Evolutionary conservation across 2,329 filamentous ascomycete species (phyloP), one percentile per base, ranked within the genome.

Genomic region (Neonectria coccinea): DNA sequence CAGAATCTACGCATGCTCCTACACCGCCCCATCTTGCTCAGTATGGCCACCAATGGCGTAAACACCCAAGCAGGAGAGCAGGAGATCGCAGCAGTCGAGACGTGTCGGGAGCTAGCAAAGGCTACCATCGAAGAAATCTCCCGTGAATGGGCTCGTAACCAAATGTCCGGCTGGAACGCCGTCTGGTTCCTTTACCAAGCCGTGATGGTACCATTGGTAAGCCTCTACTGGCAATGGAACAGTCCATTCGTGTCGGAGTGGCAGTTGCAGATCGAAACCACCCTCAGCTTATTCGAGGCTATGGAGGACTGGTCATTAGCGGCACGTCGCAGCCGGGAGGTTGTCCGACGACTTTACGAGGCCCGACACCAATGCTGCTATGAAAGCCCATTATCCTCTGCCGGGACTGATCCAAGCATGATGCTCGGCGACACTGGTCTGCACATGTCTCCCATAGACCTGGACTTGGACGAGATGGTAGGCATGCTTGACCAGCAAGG

Each of bases 181-280:
- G 91, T 92, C 2, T 94, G 91, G 91, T 91, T 93, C 78, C 85
- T 92, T 64, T 94, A 93, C 79, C 92, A 94, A 76, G 91, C 92
- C 0, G 88, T 88, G 67, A 92, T 94, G 89, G 89, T 94, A 9
- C 92, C 92, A 0, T 84, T 95, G 1, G 86, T 95, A 11, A 91
- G 88, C 22, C 82, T 94, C 12, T 93, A 93, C 76, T 91, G 88
- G 82, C 89, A 93, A 74, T 83, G 81, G 78, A 80, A 82, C 62
- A 83, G 79, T 72, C 80, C 83, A 10, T 79, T 79, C 36, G 81
- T 85, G 20, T 74, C 79, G 12, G 81, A 84, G 67, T 89, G 86
- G 83, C 83, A 85, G 68, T 81, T 82, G 68, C 86, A 88, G 74
- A 85, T 89, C 55, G 86, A 88, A 69, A 84, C 83, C 2, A 83